Conservation (phyloP, 495 filamentous ascomycete species). For the Neurospora sp. region DNA sequence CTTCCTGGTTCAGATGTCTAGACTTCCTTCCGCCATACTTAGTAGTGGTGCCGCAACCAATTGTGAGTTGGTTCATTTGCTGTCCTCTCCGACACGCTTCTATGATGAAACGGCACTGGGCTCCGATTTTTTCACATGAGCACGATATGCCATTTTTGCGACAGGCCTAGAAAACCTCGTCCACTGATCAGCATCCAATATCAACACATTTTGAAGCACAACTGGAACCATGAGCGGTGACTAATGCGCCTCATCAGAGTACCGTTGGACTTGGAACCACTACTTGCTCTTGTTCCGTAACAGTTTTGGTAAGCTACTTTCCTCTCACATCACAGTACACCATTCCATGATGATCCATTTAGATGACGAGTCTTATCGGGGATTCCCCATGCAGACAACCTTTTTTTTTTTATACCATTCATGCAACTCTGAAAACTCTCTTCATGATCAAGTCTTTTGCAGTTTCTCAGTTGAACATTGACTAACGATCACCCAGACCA, state of each 20-base stretch:
- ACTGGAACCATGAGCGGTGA: conserved; percentile 9
- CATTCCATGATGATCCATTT: conserved; percentile 54
- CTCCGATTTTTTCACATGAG: conserved; percentile 76
- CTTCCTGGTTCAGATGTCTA: not conserved
- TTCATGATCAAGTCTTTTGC: conserved; percentile 1
- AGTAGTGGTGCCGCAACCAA: not conserved
- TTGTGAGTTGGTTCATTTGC: conserved; percentile 14
- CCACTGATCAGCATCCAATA: conserved; percentile 63
- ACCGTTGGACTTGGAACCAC: not conserved
- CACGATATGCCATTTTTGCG: conserved; percentile 82
- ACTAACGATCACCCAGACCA: not conserved
- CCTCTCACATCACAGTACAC: not conserved
- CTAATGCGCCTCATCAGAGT: not conserved
- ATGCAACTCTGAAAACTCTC: conserved; percentile 53
- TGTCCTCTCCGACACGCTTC: conserved; percentile 10
- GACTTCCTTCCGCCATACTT: not conserved
- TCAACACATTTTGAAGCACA: not conserved
- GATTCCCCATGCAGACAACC: conserved; percentile 66
- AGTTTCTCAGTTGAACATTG: not conserved
- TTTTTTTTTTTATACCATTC: conserved; percentile 64
- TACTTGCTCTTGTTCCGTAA: not conserved
- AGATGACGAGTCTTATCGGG: conserved; percentile 89
- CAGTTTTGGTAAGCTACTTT: conserved; percentile 6
- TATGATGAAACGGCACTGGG: conserved; percentile 99
- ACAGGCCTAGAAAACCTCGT: conserved; percentile 99